Conservation (phyloP, 768 basidiomycete species). For the Butyriboletus loyo region DNA sequence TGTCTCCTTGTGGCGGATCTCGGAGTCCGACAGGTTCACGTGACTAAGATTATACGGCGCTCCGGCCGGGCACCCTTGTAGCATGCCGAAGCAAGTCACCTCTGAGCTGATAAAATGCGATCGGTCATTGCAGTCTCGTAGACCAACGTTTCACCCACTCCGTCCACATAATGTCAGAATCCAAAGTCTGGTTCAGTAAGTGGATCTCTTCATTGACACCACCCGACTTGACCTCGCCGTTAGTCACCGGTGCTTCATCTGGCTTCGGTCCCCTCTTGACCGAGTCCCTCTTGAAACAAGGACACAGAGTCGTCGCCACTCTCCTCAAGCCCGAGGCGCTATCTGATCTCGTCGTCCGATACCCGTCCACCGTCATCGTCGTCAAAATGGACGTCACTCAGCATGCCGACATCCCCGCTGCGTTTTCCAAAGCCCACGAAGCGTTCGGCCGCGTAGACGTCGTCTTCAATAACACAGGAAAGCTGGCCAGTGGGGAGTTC, state of each 20-base stretch:
- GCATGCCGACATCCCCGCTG: conserved; percentile 21
- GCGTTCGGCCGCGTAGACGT: conserved; percentile 36
- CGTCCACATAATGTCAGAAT: background rate
- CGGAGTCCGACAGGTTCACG: too few relatives aligned
- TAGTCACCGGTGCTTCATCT: conserved; percentile 39
- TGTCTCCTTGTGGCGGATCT: too few relatives aligned
- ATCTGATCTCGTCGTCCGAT: conserved; percentile 24
- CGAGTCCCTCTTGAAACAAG: conserved; percentile 32
- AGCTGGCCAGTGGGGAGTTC: conserved; percentile 26
- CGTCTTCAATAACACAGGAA: conserved; percentile 39
- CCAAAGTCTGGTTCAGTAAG: background rate
- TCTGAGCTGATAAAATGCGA: too few relatives aligned
- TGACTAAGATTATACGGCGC: too few relatives aligned
- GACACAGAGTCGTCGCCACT: conserved; percentile 41
- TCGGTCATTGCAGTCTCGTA: background rate
- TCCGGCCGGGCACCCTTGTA: too few relatives aligned
- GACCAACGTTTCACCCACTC: background rate
- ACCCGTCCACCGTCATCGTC: conserved; percentile 19
- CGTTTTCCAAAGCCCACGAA: conserved; percentile 28
- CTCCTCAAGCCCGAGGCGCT: conserved; percentile 39
- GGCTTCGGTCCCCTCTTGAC: conserved; percentile 39
- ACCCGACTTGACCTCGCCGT: background rate
- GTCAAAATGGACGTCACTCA: conserved; percentile 34
- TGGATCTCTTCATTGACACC: background rate
- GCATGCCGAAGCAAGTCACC: too few relatives aligned